A percentile compares a stretch with the other conserved stretches of the same genome.
phyloP scores from a whole-genome alignment of 177 flowering plant species.

The Vitis hybrid region DNA sequence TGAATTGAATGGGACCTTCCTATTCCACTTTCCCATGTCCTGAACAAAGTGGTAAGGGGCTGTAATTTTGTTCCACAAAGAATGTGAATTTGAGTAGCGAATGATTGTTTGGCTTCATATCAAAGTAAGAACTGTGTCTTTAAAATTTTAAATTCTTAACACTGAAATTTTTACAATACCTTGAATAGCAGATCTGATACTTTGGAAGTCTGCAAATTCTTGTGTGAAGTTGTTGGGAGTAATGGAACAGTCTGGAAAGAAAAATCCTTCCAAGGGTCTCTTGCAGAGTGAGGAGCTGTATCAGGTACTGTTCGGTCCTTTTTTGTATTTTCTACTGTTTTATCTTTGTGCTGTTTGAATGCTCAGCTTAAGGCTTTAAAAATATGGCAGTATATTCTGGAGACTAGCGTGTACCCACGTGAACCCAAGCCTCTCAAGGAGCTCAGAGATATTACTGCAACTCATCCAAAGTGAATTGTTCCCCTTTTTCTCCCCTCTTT shows the following conservation, averaged over 20 bases:
- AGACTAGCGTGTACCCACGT: conserved; percentile 29
- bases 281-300: conserved; percentile 21
- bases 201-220: background rate
- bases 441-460: background rate
- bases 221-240: background rate
- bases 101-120: no score
- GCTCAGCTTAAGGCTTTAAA: background rate
- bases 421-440: conserved; percentile 27
- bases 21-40: no score
- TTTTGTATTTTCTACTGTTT: no score
- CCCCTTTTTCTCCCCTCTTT: background rate
- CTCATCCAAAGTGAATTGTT: background rate
- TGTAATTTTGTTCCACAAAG: no score
- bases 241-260: conserved; percentile 1
- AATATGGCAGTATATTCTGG: conserved; percentile 26
- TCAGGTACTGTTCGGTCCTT: background rate
- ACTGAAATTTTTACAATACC: no score
- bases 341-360: background rate
- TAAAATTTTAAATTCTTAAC: no score
- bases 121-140: no score
- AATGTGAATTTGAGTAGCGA: no score
- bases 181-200: no score
- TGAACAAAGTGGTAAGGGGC: no score
- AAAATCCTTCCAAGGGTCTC: conserved; percentile 7
- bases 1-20: no score